Conservation (phyloP, 1,284 basidiomycete species). For the Microstroma glucosiphilum region DNA sequence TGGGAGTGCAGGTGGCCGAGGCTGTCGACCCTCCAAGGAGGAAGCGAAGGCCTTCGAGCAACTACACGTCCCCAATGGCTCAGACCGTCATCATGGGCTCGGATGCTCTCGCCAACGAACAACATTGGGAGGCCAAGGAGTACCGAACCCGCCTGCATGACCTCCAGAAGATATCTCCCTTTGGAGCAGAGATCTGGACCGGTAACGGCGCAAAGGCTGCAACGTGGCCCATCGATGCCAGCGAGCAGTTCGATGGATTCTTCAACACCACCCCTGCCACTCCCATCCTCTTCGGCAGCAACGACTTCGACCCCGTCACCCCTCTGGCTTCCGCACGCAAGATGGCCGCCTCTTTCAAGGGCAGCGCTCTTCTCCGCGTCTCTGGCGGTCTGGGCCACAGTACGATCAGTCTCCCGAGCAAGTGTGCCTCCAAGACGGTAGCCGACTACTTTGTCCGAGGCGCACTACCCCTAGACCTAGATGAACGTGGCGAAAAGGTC, state of each 20-base stretch:
- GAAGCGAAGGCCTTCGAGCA: not conserved
- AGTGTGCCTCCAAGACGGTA: slow-evolving; percentile 28
- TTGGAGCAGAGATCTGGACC: slow-evolving; percentile 28
- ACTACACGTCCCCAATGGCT: not conserved
- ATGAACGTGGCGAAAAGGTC: slow-evolving; percentile 1
- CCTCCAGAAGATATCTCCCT: slow-evolving; percentile 21
- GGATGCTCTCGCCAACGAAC: slow-evolving; percentile 16
- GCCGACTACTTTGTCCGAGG: slow-evolving; percentile 31
- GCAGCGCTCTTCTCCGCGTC: slow-evolving; percentile 22
- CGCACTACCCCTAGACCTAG: slow-evolving; percentile 15
- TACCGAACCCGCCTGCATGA: slow-evolving; percentile 14
- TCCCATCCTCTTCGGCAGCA: slow-evolving; percentile 29
- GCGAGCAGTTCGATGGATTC: slow-evolving; percentile 25
- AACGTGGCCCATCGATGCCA: slow-evolving; percentile 18
- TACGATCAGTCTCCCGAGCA: slow-evolving; percentile 23
- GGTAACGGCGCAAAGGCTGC: slow-evolving; percentile 18
- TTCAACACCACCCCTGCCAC: slow-evolving; percentile 27
- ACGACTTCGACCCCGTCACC: slow-evolving; percentile 36
- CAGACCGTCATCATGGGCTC: slow-evolving; percentile 23
- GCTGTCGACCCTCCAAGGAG: not conserved
- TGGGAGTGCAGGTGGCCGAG: not conserved
- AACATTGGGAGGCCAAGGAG: not conserved
- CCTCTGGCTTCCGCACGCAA: slow-evolving; percentile 23
- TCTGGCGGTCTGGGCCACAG: slow-evolving; percentile 31
- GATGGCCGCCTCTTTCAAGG: slow-evolving; percentile 25